phyloP scores from a whole-genome alignment of 805 yeast genomes.

The Candida cerambycidarum region DNA sequence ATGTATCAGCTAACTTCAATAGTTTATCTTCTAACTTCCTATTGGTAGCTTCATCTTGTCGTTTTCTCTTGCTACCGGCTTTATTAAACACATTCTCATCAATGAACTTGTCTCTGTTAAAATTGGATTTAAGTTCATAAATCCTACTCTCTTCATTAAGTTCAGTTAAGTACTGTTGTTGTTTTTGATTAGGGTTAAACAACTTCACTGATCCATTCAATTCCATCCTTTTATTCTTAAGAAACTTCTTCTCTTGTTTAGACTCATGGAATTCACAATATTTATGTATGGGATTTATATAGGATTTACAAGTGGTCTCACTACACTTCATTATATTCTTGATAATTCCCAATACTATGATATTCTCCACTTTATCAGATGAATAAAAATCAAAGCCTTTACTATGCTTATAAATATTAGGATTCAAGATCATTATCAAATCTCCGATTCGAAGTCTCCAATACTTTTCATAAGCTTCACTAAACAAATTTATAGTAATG shows the following conservation, averaged over 20 bases:
- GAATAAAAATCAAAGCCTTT: slow-evolving; percentile 47
- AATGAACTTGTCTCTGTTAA: slow-evolving; percentile 37
- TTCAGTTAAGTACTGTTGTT: slow-evolving; percentile 10
- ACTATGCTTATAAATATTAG: slow-evolving; percentile 43
- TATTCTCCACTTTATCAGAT: slow-evolving; percentile 30
- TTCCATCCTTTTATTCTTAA: slow-evolving; percentile 62
- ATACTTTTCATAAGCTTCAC: slow-evolving; percentile 63
- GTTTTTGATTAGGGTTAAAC: slow-evolving; percentile 37
- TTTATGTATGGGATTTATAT: slow-evolving; percentile 22
- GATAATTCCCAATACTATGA: slow-evolving; percentile 74
- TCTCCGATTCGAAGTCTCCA: slow-evolving; percentile 79
- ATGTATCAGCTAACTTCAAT: slow-evolving; percentile 17
- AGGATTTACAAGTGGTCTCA: slow-evolving; percentile 44
- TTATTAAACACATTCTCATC: slow-evolving; percentile 47
- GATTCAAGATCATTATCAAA: slow-evolving; percentile 72
- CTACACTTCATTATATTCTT: slow-evolving; percentile 68
- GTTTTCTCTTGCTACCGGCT: slow-evolving; percentile 35
- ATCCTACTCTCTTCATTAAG: slow-evolving; percentile 25
- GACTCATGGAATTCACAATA: slow-evolving; percentile 16
- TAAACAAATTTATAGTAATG: slow-evolving; percentile 63
- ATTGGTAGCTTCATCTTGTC: slow-evolving; percentile 28
- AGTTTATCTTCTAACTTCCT: slow-evolving; percentile 39
- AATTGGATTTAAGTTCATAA: slow-evolving; percentile 19
- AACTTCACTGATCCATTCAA: slow-evolving; percentile 59
- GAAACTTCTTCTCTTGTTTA: slow-evolving; percentile 13